Conservation (phyloP, 192 early-diverging fungal genomes). For the Mortierella alpina region DNA sequence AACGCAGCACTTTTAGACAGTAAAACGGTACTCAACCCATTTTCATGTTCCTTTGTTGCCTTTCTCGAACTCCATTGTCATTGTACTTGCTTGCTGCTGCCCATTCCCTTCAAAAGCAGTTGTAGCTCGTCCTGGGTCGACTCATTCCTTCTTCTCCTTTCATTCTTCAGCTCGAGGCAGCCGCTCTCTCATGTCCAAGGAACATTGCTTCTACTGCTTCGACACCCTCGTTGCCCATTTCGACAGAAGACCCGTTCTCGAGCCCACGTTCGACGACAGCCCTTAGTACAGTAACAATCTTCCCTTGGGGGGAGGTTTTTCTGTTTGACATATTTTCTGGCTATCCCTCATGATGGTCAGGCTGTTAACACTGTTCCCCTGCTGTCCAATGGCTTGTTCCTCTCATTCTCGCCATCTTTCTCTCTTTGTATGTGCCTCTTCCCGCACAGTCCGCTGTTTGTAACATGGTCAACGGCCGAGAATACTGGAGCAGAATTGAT, state of each 20-base stretch:
- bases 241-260: conserved; percentile 37
- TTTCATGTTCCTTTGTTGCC: not conserved
- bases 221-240: conserved; percentile 77
- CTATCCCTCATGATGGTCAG: no score
- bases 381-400: not conserved
- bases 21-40: no score
- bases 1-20: no score
- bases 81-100: not conserved
- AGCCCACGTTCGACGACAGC: conserved; percentile 67
- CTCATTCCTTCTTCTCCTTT: not conserved
- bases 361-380: no score
- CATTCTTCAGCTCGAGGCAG: not conserved
- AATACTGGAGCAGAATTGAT: conserved; percentile 44
- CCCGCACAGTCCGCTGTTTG: conserved; percentile 77
- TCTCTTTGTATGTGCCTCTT: not conserved
- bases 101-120: not conserved
- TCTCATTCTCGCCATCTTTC: not conserved
- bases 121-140: no score
- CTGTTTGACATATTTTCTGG: no score
- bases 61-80: not conserved
- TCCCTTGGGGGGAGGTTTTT: no score
- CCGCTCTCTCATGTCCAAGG: conserved; percentile 31
- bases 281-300: conserved; percentile 59
- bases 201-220: conserved; percentile 88
- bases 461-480: conserved; percentile 76